Evolutionary conservation across 2,329 filamentous ascomycete species (phyloP).

Genomic region (Aspergillus cejpii): DNA sequence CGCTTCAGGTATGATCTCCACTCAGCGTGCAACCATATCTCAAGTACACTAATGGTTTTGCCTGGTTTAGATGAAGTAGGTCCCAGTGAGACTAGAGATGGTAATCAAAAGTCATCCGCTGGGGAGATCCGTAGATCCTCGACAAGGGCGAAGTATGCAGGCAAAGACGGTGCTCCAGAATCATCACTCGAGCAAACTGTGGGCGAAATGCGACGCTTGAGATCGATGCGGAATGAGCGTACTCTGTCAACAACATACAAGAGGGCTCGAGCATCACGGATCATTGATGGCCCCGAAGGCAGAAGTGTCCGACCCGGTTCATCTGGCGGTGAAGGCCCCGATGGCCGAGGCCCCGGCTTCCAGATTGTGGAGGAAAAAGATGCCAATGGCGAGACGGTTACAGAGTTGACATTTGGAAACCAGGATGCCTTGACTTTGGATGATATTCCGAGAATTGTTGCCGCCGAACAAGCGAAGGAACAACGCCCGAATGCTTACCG

Average conservation of each 20-base stretch:
- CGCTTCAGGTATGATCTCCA: slow-evolving; percentile 50
- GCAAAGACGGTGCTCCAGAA: slow-evolving; percentile 54
- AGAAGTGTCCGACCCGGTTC: slow-evolving; percentile 63
- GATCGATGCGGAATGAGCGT: slow-evolving; percentile 90
- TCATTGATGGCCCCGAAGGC: slow-evolving; percentile 81
- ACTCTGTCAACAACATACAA: slow-evolving; percentile 88
- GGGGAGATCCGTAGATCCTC: slow-evolving; percentile 54
- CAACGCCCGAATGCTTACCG: slow-evolving; percentile 75
- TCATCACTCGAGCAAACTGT: slow-evolving; percentile 90
- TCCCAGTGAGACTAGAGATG: slow-evolving; percentile 60
- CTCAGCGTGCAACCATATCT: slow-evolving; percentile 3
- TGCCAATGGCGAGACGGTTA: slow-evolving; percentile 59
- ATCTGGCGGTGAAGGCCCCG: slow-evolving; percentile 54
- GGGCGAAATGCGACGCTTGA: slow-evolving; percentile 83
- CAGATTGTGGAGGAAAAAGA: slow-evolving; percentile 77
- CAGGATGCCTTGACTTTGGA: slow-evolving; percentile 90
- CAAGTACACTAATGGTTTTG: background rate
- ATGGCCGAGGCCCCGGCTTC: slow-evolving; percentile 53
- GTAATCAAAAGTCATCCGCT: slow-evolving; percentile 49
- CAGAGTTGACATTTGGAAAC: slow-evolving; percentile 79
- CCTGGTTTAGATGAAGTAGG: slow-evolving; percentile 58
- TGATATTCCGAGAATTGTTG: slow-evolving; percentile 92
- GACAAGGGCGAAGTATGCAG: slow-evolving; percentile 63
- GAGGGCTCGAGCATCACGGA: slow-evolving; percentile 80
- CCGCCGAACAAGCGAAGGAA: slow-evolving; percentile 88